These are phyloP conservation scores for Xylaria venustula DNA, from an alignment of 495 filamentous ascomycete genomes.

Conservation along the genomic window DNA sequence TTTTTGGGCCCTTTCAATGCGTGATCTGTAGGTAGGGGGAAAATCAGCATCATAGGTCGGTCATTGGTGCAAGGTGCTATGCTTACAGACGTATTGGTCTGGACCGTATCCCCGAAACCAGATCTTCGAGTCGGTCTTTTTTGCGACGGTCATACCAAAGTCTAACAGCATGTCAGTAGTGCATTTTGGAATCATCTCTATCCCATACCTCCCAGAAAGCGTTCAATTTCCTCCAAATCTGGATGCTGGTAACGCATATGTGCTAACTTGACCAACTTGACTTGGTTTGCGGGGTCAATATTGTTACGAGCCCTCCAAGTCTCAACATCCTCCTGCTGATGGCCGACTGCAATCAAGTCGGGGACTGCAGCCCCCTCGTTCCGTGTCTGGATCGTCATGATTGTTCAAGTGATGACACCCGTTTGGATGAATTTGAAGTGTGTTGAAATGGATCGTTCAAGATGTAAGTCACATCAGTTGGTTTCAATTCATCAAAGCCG, in stretches of 20 bases:
- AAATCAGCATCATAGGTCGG: background rate
- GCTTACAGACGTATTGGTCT: constrained; percentile 38
- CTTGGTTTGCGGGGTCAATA: constrained; percentile 7
- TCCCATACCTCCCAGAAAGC: constrained; percentile 20
- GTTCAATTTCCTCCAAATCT: constrained; percentile 16
- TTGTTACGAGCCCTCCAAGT: constrained; percentile 11
- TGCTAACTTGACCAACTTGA: constrained; percentile 15
- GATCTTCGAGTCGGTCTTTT: constrained; percentile 31
- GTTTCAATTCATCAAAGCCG: background rate
- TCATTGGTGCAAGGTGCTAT: background rate
- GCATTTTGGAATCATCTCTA: background rate
- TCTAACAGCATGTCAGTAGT: constrained; percentile 17
- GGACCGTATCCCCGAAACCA: constrained; percentile 45
- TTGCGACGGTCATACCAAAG: constrained; percentile 39
- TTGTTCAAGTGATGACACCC: background rate
- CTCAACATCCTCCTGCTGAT: constrained; percentile 9
- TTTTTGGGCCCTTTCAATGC: constrained; percentile 36
- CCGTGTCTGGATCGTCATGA: constrained; percentile 2
- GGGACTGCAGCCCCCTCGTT: constrained; percentile 11
- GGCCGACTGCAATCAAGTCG: constrained; percentile 8
- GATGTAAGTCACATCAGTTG: background rate
- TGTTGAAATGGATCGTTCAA: too few relatives aligned
- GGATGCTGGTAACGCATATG: constrained; percentile 22
- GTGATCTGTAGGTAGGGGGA: constrained; percentile 23
- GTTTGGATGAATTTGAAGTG: too few relatives aligned